These are phyloP conservation scores for Phytophthora kernoviae DNA, from an alignment of 352 stramenopile genomes.

Conservation along the genomic window DNA sequence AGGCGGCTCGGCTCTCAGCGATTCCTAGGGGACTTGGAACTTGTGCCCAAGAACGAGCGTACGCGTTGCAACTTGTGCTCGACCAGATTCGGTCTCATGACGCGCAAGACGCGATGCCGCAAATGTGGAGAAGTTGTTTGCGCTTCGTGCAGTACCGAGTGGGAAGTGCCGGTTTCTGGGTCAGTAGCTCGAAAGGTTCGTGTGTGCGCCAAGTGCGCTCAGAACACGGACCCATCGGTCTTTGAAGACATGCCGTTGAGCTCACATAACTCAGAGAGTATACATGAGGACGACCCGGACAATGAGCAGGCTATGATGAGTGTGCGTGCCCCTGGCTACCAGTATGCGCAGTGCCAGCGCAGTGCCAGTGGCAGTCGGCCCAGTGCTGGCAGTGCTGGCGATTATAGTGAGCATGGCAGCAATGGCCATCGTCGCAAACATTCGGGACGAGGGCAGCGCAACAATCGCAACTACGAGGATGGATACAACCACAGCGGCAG, in stretches of 20 bases:
- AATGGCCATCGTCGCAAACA: conserved; percentile 14
- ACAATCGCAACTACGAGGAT: conserved; percentile 22
- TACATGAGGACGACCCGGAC: conserved; percentile 36
- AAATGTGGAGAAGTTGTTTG: conserved; percentile 82
- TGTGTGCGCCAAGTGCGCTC: conserved; percentile 61
- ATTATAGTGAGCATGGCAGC: conserved; percentile 11
- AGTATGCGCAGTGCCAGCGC: conserved; percentile 30
- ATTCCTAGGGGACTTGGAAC: conserved; percentile 72
- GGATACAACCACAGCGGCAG: conserved; percentile 25
- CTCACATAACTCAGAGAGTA: conserved; percentile 37
- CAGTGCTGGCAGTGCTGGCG: conserved; percentile 22
- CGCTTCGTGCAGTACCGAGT: conserved; percentile 58
- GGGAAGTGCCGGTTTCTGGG: conserved; percentile 53
- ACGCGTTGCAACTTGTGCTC: conserved; percentile 64
- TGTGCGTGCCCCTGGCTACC: conserved; percentile 33
- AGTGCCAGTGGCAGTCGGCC: conserved; percentile 11
- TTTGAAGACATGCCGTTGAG: conserved; percentile 31
- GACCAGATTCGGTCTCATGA: conserved; percentile 63
- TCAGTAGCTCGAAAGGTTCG: conserved; percentile 56
- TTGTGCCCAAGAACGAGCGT: conserved; percentile 63
- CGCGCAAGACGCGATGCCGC: conserved; percentile 65
- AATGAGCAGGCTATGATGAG: conserved; percentile 22
- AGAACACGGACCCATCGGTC: conserved; percentile 33
- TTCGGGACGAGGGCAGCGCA: conserved; percentile 18
- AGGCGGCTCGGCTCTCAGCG: conserved; percentile 49